These are phyloP conservation scores for Verticillium nubilum DNA, from an alignment of 2,329 filamentous ascomycete species.

Conservation along the genomic window DNA sequence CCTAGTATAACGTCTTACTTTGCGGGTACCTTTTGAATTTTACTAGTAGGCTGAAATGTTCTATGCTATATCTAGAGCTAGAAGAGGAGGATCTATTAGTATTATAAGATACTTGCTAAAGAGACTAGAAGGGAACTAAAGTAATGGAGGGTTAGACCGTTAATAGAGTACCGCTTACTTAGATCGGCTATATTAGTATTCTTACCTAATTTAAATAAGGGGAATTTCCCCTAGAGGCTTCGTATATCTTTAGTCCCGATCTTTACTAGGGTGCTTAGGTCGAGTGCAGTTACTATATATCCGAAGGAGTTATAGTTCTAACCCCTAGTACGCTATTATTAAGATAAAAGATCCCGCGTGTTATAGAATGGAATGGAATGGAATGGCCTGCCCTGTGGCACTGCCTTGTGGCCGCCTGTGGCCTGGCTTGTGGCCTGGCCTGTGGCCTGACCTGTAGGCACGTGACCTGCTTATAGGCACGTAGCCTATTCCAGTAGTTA, in stretches of 20 bases:
- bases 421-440: too few species aligned
- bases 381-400: too few species aligned
- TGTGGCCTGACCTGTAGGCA: too few species aligned
- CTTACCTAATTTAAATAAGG: background rate
- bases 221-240: background rate
- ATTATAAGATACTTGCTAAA: background rate
- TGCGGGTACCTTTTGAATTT: background rate
- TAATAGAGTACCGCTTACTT: background rate
- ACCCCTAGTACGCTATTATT: background rate
- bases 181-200: background rate
- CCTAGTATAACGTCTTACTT: background rate
- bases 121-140: too few species aligned
- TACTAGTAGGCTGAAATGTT: background rate
- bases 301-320: background rate
- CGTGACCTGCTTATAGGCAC: too few species aligned
- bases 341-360: background rate
- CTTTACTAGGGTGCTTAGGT: background rate
- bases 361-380: too few species aligned
- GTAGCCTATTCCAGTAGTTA: too few species aligned
- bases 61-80: background rate
- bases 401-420: too few species aligned
- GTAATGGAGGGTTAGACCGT: background rate
- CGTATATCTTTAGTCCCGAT: background rate
- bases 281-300: background rate
- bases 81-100: background rate